A percentile compares a stretch with the other conserved stretches of the same genome.
Evolutionary conservation across 345 rosid species (phyloP).

Genomic region (Diplotaxis tenuifolia): DNA sequence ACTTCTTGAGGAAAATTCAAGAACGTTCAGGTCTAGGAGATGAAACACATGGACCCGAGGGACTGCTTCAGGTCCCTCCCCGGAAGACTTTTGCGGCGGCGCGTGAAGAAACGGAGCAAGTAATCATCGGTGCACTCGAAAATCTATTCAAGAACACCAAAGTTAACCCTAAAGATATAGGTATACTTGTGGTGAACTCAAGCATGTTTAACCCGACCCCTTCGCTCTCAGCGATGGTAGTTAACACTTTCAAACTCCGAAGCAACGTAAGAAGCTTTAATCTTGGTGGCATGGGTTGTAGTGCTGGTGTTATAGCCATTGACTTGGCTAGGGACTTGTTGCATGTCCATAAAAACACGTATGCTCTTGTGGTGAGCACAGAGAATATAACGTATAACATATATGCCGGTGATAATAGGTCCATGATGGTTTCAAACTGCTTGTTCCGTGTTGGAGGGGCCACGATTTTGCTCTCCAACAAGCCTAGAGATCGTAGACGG

Average conservation of each 20-base stretch:
- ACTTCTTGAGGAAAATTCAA: conserved; percentile 61
- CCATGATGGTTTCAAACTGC: conserved; percentile 74
- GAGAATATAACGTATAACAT: conserved; percentile 69
- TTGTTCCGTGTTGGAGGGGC: conserved; percentile 68
- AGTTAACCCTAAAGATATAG: conserved; percentile 61
- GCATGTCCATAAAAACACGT: conserved; percentile 64
- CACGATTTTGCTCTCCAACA: conserved; percentile 62
- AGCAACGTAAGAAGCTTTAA: conserved; percentile 59
- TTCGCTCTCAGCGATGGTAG: conserved; percentile 65
- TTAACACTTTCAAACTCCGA: conserved; percentile 58
- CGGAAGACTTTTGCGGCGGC: conserved; percentile 52
- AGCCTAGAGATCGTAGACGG: conserved; percentile 45
- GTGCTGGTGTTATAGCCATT: conserved; percentile 67
- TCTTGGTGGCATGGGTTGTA: conserved; percentile 86
- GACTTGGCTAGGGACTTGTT: conserved; percentile 67
- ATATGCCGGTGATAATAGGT: conserved; percentile 67
- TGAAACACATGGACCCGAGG: conserved; percentile 61
- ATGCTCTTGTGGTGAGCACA: conserved; percentile 72
- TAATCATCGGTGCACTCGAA: conserved; percentile 62
- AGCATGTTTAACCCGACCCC: conserved; percentile 81
- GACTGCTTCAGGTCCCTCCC: conserved; percentile 56
- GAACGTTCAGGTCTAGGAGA: conserved; percentile 78
- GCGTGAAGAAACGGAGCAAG: conserved; percentile 67
- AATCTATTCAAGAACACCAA: conserved; percentile 48
- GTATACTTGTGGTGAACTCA: conserved; percentile 73